Evolutionary conservation across 2,329 filamentous ascomycete species (phyloP).

Genomic region (Diaporthe citriasiana): DNA sequence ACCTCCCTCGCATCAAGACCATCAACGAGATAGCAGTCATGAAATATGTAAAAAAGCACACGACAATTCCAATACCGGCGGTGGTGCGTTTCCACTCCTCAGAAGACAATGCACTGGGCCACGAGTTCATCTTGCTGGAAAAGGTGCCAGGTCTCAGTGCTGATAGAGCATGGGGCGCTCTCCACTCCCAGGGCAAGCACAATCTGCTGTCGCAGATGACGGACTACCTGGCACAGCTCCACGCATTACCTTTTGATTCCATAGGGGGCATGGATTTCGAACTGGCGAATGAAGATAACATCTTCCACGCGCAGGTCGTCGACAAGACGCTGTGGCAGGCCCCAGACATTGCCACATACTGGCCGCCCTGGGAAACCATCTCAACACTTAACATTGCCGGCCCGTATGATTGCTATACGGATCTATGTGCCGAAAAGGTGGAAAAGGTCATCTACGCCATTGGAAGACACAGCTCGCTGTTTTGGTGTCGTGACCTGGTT

Average conservation of each 20-base stretch:
- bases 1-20: slow-evolving; percentile 55
- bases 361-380: slow-evolving; percentile 45
- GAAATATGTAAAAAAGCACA: slow-evolving; percentile 51
- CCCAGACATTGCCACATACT: slow-evolving; percentile 50
- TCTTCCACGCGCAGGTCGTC: slow-evolving; percentile 48
- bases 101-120: slow-evolving; percentile 48
- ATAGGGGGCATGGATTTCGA: slow-evolving; percentile 49
- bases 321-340: slow-evolving; percentile 55
- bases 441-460: slow-evolving; percentile 49
- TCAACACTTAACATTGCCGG: slow-evolving; percentile 49
- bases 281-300: slow-evolving; percentile 25
- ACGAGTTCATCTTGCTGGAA: slow-evolving; percentile 53
- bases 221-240: slow-evolving; percentile 50
- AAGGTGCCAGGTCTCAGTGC: slow-evolving; percentile 48
- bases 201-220: slow-evolving; percentile 50
- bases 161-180: slow-evolving; percentile 48
- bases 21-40: slow-evolving; percentile 54
- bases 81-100: slow-evolving; percentile 49
- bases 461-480: slow-evolving; percentile 47
- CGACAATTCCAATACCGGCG: slow-evolving; percentile 52
- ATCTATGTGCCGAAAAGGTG: slow-evolving; percentile 47
- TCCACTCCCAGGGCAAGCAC: slow-evolving; percentile 43
- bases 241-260: slow-evolving; percentile 46
- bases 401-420: slow-evolving; percentile 48
- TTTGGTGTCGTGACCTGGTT: slow-evolving; percentile 47